Base-by-base conservation (phyloP, 2,329 filamentous ascomycete genomes). In the Trichoderma afroharzianum region DNA sequence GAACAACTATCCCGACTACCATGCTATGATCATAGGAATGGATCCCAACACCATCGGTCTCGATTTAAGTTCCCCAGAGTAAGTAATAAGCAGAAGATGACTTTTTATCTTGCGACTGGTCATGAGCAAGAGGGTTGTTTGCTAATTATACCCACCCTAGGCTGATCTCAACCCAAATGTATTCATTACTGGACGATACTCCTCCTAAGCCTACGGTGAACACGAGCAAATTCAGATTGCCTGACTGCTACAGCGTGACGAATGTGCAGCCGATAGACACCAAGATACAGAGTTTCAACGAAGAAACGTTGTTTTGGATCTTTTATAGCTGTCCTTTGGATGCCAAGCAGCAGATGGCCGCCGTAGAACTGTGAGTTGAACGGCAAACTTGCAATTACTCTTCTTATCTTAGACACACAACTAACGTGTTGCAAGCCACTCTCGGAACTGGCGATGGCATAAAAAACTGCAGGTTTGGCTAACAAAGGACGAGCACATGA, bases 291-390 rank as follows among this genome's bases (percentile, higher is more conserved):
- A 90, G 86, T 74, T 91, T 92, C 80, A 91, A 91, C 74, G 90
- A 92, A 74, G 90, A 92, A 79, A 91, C 90, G 0, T 81, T 92
- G 62, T 88, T 92, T 79, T 91, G 88, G 85, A 91, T 92, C 74
- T 92, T 92, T 77, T 91, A 92, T 79, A 90, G 87, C 79, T 90
- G 88, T 72, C 88, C 90, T 8, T 83, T 86, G 58, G 89, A 91
- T 76, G 77, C 87, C 43, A 88, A 90, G 78, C 90, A 92, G 77
- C 86, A 89, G 62, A 82, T 90, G 80, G 90, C 90, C 3, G 89
- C 90, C 0, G 82, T 85, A 53, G 88, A 91, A 78, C 82, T 92
- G 88, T 91, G 81, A 80, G 88, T 75, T 14, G 33, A 39, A 43
- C 3, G 2, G 3, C n/a, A 24, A 24, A 24, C 11, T 5, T 12